Evolutionary conservation across 2,329 filamentous ascomycete genomes (phyloP), one percentile per base, ranked within the genome.

Genomic region (Drechslerella coelobrocha): DNA sequence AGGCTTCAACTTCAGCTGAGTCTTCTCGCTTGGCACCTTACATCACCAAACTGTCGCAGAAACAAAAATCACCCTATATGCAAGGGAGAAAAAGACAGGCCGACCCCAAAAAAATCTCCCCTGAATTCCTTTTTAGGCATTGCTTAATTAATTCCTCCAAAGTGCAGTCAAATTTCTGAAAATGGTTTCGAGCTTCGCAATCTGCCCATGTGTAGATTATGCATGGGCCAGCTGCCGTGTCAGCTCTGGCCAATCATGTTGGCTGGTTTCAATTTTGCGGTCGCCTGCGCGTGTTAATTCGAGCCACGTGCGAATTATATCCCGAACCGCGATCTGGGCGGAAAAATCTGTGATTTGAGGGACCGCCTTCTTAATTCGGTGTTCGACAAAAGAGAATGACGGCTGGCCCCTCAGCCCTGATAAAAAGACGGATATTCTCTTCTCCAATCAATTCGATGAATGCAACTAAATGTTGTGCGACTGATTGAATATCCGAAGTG

Each of bases 21-120:
- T 21, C 14, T 45, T 21, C 52, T 8, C 34, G 34, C 52, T 39
- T 55, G 52, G 45, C 52, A 55, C 34, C 12, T 34, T 19, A 43
- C n/a, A n/a, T n/a, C n/a, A n/a, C n/a, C n/a, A n/a, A n/a, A n/a
- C n/a, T n/a, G n/a, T n/a, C n/a, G n/a, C n/a, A n/a, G n/a, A n/a
- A n/a, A n/a, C n/a, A n/a, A n/a, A n/a, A n/a, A n/a, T n/a, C n/a
- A n/a, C n/a, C n/a, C n/a, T n/a, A n/a, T n/a, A n/a, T n/a, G n/a
- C n/a, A n/a, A n/a, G n/a, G n/a, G n/a, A n/a, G n/a, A n/a, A n/a
- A n/a, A n/a, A n/a, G n/a, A n/a, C n/a, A n/a, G n/a, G n/a, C n/a
- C n/a, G n/a, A n/a, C n/a, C n/a, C n/a, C n/a, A n/a, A n/a, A n/a
- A n/a, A n/a, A n/a, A n/a, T n/a, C n/a, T n/a, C n/a, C n/a, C n/a